Base-by-base conservation (phyloP, 2,329 filamentous ascomycete species). In the Apiospora arundinis region DNA sequence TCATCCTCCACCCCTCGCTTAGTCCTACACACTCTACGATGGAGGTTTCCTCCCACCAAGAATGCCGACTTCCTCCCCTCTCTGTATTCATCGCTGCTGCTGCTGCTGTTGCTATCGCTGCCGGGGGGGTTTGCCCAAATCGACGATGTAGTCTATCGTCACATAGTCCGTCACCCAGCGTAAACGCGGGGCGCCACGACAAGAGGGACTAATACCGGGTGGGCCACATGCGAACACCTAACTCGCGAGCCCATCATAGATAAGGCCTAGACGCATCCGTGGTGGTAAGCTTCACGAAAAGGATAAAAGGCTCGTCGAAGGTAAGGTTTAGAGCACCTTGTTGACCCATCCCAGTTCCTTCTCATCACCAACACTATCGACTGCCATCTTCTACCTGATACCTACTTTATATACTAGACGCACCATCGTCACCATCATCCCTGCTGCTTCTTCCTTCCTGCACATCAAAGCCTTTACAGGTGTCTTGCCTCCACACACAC, bases 381-480 rank as follows among this genome's bases (percentile, higher is more conserved):
- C 56, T 40, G 9, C 9, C 32, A n/a, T 40, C 18, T 12, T 40
- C 56, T 23, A n/a, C 28, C 56, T 14, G 23, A 37, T n/a, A 21
- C 18, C 28, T 21, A 37, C 32, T 42, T 23, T 45, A 44, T 46
- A 67, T 45, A 42, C 23, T n/a, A 37, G 8, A 45, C 40, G 23
- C 40, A 16, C 14, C 37, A 42, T 66, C n/a, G 12, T 46, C 44
- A n/a, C 18, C 23, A 42, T 46, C n/a, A 46, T 67, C 25, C 40
- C 37, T 48, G 25, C 44, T 45, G 37, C 21, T 45, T 28, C 14
- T 32, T 70, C 69, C 73, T 23, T 69, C 65, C 42, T 56, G 40
- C 65, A 42, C 56, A 75, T 74, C 73, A 72, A 72, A 67, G 69
- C 71, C 68, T 28, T 9, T 21, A 1, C 8, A n/a, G 21, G 46